Base-by-base conservation (phyloP, 371 early-diverging fungal genomes). In the Mortierella sp. region DNA sequence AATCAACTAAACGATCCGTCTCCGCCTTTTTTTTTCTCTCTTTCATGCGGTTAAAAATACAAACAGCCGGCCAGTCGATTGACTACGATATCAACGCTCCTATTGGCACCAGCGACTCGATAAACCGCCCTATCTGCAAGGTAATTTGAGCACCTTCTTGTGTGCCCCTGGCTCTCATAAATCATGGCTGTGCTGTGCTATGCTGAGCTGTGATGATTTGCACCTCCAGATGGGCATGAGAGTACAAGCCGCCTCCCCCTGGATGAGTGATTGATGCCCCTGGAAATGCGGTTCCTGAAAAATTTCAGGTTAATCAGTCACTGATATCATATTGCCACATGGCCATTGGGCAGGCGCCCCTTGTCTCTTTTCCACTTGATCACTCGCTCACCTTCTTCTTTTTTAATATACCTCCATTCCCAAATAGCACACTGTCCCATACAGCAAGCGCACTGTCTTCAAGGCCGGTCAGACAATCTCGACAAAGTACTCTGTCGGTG, bases 401-500 rank as follows among this genome's bases (percentile, higher is more conserved):
- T 31, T 24, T 8, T 3, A 43, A 28, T 69, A 46, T 59, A n/a
- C 24, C 5, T 40, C n/a, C 31, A 31, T n/a, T 26, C 2, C 37
- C 21, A 10, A 24, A 40, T 67, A 80, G 78, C 77, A 77, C 69
- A 69, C 72, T 6, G 71, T 55, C 34, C 82, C 81, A 24, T 77
- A 80, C 46, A 54, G 73, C 51, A 69, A 79, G 71, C 73, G 75
- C 48, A 74, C 79, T 24, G 69, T 61, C 31, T 84, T 79, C 75
- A 79, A 81, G 19, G 88, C 89, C 40, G 89, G 89, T 6, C 31
- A 84, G 61, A 76, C 79, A 19, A 75, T 88, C 69, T 71, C 79
- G 37, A 83, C 84, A 24, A 77, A 71, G 54, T 87, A 82, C 67
- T 72, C 81, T 14, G 77, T 86, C 70, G 82, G 79, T 10, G 82